phyloP scores from a whole-genome alignment of 2,329 filamentous ascomycete genomes.

The Ophidiomyces ophidiicola region DNA sequence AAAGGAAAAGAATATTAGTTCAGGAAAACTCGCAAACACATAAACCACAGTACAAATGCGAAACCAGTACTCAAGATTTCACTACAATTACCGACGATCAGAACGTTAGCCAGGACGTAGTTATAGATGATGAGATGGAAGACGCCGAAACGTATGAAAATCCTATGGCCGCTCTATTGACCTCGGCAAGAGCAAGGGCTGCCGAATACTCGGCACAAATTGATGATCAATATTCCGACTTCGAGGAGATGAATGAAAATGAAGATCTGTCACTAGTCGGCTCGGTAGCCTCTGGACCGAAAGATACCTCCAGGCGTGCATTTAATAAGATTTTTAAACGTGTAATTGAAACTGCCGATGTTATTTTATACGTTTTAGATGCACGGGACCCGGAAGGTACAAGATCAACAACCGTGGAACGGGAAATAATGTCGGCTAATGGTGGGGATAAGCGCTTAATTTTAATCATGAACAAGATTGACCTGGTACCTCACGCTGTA shows the following conservation, averaged over 20 bases:
- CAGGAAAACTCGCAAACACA: constrained; percentile 61
- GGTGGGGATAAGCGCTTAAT: constrained; percentile 76
- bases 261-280: constrained; percentile 41
- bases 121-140: constrained; percentile 40
- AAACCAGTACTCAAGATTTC: too few species aligned
- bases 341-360: constrained; percentile 77
- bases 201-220: constrained; percentile 58
- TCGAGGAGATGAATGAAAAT: constrained; percentile 36
- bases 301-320: constrained; percentile 63
- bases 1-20: constrained; percentile 65
- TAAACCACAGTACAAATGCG: too few species aligned
- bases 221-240: constrained; percentile 47
- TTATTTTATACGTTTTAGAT: constrained; percentile 85
- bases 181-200: constrained; percentile 68
- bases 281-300: constrained; percentile 28
- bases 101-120: constrained; percentile 33
- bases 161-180: constrained; percentile 83
- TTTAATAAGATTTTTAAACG: constrained; percentile 96
- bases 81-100: constrained; percentile 27
- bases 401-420: constrained; percentile 78
- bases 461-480: constrained; percentile 89
- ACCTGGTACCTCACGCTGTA: constrained; percentile 69
- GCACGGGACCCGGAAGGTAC: constrained; percentile 85
- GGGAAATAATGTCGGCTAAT: constrained; percentile 79
- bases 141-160: constrained; percentile 59